Base-by-base conservation (phyloP, 2,329 filamentous ascomycete species). In the Neopestalotiopsis sp. region DNA sequence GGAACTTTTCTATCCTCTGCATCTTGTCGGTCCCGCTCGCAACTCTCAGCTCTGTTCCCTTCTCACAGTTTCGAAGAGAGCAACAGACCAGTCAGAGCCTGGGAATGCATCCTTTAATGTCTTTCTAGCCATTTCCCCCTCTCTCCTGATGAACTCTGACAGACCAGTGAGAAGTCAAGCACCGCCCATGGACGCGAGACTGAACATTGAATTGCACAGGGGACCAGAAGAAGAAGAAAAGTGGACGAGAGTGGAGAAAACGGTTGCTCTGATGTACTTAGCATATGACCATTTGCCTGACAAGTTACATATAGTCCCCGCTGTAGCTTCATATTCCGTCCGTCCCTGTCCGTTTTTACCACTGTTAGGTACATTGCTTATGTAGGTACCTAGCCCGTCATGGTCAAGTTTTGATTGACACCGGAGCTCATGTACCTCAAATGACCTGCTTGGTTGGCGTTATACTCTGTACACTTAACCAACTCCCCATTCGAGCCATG, bases 371-470 rank as follows among this genome's bases (percentile, higher is more conserved):
- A 52, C 42, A 49, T 49, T 49, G 17, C 45, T 17, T 24, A n/a
- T 6, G 13, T n/a, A 12, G 45, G 45, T 52, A n/a, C 17, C 14
- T n/a, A 17, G 45, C n/a, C 17, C 17, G 17, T 20, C 24, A 52
- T 4, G 45, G 45, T 52, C n/a, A 38, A 38, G 45, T 52, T 28
- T 28, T 28, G 24, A 28, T 28, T 9, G 45, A 17, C 17, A 52
- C 45, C 14, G 9, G 9, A 38, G 34, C 34, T 38, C 34, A 38
- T 38, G 45, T 52, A 52, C 45, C 20, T 52, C 45, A 52, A 52
- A 52, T 52, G 45, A 52, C 45, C 45, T 52, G 45, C 45, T 52
- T n/a, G 45, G 45, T 52, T n/a, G 45, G 45, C 45, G n/a, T 52
- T n/a, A 52, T 52, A 52, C 45, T 52, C n/a, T 28, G 24, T 28